These are phyloP conservation scores for Monascus ruber DNA, from an alignment of 2,329 filamentous ascomycete species.

Conservation along the genomic window DNA sequence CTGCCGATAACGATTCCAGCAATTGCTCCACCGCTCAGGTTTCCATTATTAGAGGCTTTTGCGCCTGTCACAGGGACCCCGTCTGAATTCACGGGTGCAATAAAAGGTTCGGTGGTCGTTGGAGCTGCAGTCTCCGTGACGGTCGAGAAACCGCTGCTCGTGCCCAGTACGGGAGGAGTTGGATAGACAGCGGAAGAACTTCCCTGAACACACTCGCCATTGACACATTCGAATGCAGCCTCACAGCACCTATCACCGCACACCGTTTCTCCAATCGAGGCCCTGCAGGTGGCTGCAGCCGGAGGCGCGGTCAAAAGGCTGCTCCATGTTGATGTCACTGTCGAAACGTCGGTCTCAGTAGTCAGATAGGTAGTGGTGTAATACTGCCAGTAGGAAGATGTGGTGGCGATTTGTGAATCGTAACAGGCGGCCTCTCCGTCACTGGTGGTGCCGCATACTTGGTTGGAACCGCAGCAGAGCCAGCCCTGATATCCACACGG, in stretches of 20 bases:
- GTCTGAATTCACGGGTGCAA: slow-evolving; percentile 34
- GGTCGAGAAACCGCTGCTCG: slow-evolving; percentile 31
- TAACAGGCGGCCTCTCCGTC: slow-evolving; percentile 39
- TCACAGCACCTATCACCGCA: slow-evolving; percentile 37
- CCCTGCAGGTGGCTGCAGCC: slow-evolving; percentile 32
- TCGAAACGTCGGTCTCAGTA: slow-evolving; percentile 42
- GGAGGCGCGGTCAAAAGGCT: slow-evolving; percentile 11
- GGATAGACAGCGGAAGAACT: slow-evolving; percentile 29
- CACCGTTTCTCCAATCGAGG: slow-evolving; percentile 30
- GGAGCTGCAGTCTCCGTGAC: slow-evolving; percentile 30
- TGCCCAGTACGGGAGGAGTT: slow-evolving; percentile 32
- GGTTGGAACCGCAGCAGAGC: slow-evolving; percentile 37
- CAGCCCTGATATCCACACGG: slow-evolving; percentile 42
- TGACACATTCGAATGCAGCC: slow-evolving; percentile 32
- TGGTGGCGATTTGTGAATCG: slow-evolving; percentile 5
- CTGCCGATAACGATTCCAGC: slow-evolving; percentile 41
- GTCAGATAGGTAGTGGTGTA: slow-evolving; percentile 45
- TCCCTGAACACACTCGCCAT: slow-evolving; percentile 29
- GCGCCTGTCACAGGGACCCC: slow-evolving; percentile 26
- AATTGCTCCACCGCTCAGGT: slow-evolving; percentile 39
- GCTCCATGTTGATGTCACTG: slow-evolving; percentile 34
- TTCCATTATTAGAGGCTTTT: slow-evolving; percentile 19
- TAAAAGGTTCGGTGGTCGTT: slow-evolving; percentile 35
- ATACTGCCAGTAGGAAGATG: slow-evolving; percentile 41
- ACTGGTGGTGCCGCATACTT: slow-evolving; percentile 40